phyloP scores from a whole-genome alignment of 345 rosid genomes.

The Lepidium aucheri region DNA sequence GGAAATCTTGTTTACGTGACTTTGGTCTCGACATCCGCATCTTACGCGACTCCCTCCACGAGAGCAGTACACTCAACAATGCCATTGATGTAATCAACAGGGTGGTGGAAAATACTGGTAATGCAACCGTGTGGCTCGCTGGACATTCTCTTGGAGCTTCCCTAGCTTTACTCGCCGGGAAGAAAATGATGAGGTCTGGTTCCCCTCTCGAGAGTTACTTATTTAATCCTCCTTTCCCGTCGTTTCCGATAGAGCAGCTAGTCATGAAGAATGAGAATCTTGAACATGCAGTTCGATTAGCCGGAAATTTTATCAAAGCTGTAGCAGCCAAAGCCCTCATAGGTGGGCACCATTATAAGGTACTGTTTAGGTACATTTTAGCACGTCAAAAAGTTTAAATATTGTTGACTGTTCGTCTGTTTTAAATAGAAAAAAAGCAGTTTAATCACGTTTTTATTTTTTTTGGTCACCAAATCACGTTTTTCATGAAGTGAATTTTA shows the following conservation, averaged over 20 bases:
- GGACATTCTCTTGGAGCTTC: slow-evolving; percentile 71
- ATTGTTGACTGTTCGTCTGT: too few relatives aligned
- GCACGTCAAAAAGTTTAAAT: too few relatives aligned
- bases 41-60: too few relatives aligned
- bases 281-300: slow-evolving; percentile 27
- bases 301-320: slow-evolving; percentile 36
- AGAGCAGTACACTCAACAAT: neutral
- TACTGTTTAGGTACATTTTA: neutral
- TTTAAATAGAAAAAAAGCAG: too few relatives aligned
- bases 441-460: too few relatives aligned
- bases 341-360: neutral
- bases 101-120: slow-evolving; percentile 11
- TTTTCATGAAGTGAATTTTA: too few relatives aligned
- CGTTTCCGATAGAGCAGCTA: slow-evolving; percentile 38
- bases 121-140: slow-evolving; percentile 37
- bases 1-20: neutral
- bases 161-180: too few relatives aligned
- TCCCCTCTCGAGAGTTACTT: slow-evolving; percentile 42
- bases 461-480: too few relatives aligned
- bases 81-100: slow-evolving; percentile 30
- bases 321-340: slow-evolving; percentile 13
- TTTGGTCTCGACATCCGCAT: too few relatives aligned
- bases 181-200: too few relatives aligned
- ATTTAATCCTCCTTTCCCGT: slow-evolving; percentile 54
- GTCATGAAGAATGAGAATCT: slow-evolving; percentile 20